Conservation (phyloP, 1,139 yeast genomes). For the Saccharomycopsis crataegensis region DNA sequence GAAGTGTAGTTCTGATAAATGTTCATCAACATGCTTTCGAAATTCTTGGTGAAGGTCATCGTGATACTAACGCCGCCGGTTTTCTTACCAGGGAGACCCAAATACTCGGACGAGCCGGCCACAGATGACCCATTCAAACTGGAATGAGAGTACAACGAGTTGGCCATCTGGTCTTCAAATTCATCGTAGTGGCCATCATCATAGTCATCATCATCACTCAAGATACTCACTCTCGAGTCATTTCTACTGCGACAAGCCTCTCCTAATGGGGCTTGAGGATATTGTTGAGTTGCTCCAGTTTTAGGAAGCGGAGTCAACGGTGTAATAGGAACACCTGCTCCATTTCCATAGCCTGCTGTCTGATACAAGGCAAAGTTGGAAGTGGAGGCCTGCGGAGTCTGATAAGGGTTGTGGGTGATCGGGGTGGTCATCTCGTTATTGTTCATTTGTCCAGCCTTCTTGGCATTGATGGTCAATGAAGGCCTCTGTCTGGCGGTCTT, state of each 20-base stretch:
- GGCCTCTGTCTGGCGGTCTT: constrained; percentile 18
- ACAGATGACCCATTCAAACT: constrained; percentile 12
- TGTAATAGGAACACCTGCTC: neutral
- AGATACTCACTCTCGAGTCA: constrained; percentile 10
- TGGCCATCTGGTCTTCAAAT: constrained; percentile 4
- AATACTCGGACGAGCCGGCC: neutral
- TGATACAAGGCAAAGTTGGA: constrained; percentile 16
- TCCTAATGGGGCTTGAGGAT: no score
- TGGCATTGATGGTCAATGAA: constrained; percentile 17
- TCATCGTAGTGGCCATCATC: constrained; percentile 9
- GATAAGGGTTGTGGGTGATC: constrained; percentile 12
- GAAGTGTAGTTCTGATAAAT: constrained; percentile 30
- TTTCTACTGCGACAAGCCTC: neutral
- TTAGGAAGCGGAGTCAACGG: neutral
- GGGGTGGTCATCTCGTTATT: neutral
- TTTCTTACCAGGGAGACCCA: neutral
- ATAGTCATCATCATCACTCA: constrained; percentile 10
- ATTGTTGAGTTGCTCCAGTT: neutral
- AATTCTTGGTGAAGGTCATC: constrained; percentile 26
- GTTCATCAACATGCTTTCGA: constrained; percentile 30
- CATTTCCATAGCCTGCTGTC: neutral
- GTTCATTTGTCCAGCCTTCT: constrained; percentile 5
- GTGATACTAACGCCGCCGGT: neutral
- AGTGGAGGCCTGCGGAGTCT: constrained; percentile 18
- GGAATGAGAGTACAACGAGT: constrained; percentile 14